Conservation (phyloP, 805 yeast genomes). For the Myxozyma kluyveri region DNA sequence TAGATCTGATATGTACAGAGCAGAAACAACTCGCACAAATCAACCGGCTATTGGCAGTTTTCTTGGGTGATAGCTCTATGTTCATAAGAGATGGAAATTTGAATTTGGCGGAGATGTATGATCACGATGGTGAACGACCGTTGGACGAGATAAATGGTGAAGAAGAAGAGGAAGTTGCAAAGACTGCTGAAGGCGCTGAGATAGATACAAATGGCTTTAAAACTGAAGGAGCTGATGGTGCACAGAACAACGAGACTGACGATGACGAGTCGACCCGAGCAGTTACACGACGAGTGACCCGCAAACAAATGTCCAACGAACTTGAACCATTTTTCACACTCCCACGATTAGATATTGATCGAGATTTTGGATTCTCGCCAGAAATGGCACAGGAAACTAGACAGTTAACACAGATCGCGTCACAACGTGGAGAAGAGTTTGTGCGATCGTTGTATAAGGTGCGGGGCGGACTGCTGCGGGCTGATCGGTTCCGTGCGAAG, state of each 20-base stretch:
- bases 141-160: conserved; percentile 14
- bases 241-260: conserved; percentile 16
- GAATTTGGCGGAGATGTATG: conserved; percentile 68
- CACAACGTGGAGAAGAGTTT: conserved; percentile 84
- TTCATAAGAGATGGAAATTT: conserved; percentile 62
- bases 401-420: conserved; percentile 70
- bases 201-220: conserved; percentile 21
- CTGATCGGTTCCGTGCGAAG: conserved; percentile 68
- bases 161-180: conserved; percentile 2
- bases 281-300: conserved; percentile 33
- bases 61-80: conserved; percentile 83
- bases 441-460: conserved; percentile 72
- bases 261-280: conserved; percentile 21
- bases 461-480: conserved; percentile 71
- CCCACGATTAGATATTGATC: conserved; percentile 51
- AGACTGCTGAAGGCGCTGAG: conserved; percentile 5
- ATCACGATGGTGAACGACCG: conserved; percentile 40
- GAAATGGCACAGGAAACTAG: conserved; percentile 67
- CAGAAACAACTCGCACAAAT: conserved; percentile 72
- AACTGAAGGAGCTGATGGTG: conserved; percentile 2
- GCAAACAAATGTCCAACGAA: conserved; percentile 38
- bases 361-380: conserved; percentile 50
- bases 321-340: conserved; percentile 65
- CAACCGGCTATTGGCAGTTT: conserved; percentile 67
- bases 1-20: conserved; percentile 76